Percentiles rank a stretch among this genome's conserved stretches.
These are phyloP conservation scores for Solanum dulcamara DNA, from an alignment of 257 asterid species.

Conservation along the genomic window DNA sequence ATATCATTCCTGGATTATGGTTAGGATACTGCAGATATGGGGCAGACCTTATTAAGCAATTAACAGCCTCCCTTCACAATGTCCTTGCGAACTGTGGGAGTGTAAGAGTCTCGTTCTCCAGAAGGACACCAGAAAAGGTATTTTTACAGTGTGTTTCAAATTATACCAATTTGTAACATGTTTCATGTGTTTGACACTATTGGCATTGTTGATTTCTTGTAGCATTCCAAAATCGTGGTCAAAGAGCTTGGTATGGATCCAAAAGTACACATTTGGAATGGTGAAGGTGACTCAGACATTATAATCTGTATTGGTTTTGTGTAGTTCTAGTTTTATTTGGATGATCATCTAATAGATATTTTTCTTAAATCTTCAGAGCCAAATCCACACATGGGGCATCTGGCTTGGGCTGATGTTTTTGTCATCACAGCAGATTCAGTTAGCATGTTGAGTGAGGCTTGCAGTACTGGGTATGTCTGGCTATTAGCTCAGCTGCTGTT, in stretches of 20 bases:
- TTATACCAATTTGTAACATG: not conserved
- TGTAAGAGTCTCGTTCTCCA: slow-evolving; percentile 84
- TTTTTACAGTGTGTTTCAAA: not conserved
- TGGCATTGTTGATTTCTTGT: slow-evolving; percentile 1
- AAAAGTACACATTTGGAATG: slow-evolving; percentile 77
- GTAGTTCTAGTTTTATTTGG: not conserved
- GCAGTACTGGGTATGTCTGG: slow-evolving; percentile 85
- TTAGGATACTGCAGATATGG: slow-evolving; percentile 85
- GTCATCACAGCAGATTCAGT: slow-evolving; percentile 90
- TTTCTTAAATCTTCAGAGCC: slow-evolving; percentile 46
- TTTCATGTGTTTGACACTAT: not conserved
- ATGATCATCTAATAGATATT: slow-evolving; percentile 7
- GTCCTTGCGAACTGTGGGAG: slow-evolving; percentile 83
- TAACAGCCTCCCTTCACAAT: slow-evolving; percentile 58
- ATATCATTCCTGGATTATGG: slow-evolving; percentile 5
- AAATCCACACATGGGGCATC: slow-evolving; percentile 91
- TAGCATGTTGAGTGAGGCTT: slow-evolving; percentile 93
- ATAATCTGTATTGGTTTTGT: not conserved
- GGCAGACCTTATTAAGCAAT: slow-evolving; percentile 77
- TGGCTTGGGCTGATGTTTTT: slow-evolving; percentile 97
- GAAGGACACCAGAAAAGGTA: slow-evolving; percentile 92
- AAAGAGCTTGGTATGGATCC: slow-evolving; percentile 77
- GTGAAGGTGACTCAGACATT: slow-evolving; percentile 51
- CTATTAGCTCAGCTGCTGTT: not conserved
- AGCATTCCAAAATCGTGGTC: slow-evolving; percentile 50